Conservation (phyloP, 192 early-diverging fungal species). For the Coemansia brasiliensis region DNA sequence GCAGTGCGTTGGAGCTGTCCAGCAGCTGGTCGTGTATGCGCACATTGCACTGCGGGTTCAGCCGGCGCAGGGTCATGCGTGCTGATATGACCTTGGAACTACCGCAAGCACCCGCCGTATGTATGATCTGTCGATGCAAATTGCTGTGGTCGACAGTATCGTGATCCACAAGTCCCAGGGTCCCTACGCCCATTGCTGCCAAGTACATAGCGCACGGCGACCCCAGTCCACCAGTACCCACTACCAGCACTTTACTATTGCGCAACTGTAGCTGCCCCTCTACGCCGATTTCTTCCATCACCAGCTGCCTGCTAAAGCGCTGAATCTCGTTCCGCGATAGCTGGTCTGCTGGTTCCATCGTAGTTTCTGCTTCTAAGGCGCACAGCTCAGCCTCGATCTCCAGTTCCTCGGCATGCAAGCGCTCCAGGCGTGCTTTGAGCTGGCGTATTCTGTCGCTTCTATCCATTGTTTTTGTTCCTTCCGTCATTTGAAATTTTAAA, state of each 20-base stretch:
- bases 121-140: constrained; percentile 93
- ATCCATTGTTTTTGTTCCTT: constrained; percentile 9
- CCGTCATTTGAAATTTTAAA: too few relatives aligned
- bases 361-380: constrained; percentile 15
- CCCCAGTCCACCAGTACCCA: constrained; percentile 95
- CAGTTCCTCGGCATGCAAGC: constrained; percentile 41
- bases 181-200: constrained; percentile 84
- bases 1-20: constrained; percentile 79
- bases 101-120: constrained; percentile 61
- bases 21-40: constrained; percentile 69
- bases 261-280: constrained; percentile 75
- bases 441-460: not conserved
- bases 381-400: constrained; percentile 36
- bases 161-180: constrained; percentile 89
- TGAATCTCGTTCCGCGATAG: constrained; percentile 73
- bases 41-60: constrained; percentile 68
- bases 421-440: constrained; percentile 19
- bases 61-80: constrained; percentile 50
- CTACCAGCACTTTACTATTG: constrained; percentile 76
- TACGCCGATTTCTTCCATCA: constrained; percentile 71
- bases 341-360: not conserved
- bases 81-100: constrained; percentile 81
- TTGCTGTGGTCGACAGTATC: constrained; percentile 89
- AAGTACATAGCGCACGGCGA: constrained; percentile 86
- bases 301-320: constrained; percentile 83